phyloP scores from a whole-genome alignment of 2,329 filamentous ascomycete species.

The Paecilomyces variotii region DNA sequence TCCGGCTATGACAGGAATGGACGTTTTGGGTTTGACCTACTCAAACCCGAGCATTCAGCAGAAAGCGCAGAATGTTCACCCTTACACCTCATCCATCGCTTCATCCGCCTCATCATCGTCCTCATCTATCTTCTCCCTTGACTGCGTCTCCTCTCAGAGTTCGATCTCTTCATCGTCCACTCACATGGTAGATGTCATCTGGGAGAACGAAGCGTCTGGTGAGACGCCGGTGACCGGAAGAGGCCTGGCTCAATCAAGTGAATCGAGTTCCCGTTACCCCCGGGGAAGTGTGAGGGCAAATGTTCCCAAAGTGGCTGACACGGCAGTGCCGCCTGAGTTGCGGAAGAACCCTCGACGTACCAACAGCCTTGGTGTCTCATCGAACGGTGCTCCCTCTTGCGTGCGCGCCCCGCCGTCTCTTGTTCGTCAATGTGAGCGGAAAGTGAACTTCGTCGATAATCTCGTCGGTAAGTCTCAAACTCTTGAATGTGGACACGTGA shows the following conservation, averaged over 20 bases:
- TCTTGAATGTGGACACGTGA: constrained; percentile 23
- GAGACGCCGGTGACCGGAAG: constrained; percentile 19
- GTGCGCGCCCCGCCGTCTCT: constrained; percentile 64
- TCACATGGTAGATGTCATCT: constrained; percentile 48
- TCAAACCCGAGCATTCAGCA: constrained; percentile 29
- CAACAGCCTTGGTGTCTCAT: constrained; percentile 45
- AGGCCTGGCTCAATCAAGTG: constrained; percentile 14
- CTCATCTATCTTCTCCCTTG: constrained; percentile 70
- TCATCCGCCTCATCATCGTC: constrained; percentile 69
- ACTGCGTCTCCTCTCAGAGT: constrained; percentile 54
- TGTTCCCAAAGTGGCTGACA: constrained; percentile 22
- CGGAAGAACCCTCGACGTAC: constrained; percentile 48
- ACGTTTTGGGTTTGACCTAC: constrained; percentile 35
- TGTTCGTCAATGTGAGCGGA: constrained; percentile 81
- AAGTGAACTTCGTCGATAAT: constrained; percentile 90
- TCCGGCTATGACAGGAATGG: constrained; percentile 36
- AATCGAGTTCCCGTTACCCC: constrained; percentile 14
- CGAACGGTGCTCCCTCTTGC: constrained; percentile 37
- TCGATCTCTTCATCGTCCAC: constrained; percentile 63
- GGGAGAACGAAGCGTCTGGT: constrained; percentile 29
- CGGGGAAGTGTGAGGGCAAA: constrained; percentile 19
- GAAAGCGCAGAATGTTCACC: constrained; percentile 36
- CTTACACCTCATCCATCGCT: constrained; percentile 64
- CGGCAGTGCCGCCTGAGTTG: constrained; percentile 30
- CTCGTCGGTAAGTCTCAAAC: constrained; percentile 74